Percentiles rank a stretch among this genome's conserved stretches.
Conservation (phyloP, 1,284 basidiomycete genomes). For the Boletus mariae region DNA sequence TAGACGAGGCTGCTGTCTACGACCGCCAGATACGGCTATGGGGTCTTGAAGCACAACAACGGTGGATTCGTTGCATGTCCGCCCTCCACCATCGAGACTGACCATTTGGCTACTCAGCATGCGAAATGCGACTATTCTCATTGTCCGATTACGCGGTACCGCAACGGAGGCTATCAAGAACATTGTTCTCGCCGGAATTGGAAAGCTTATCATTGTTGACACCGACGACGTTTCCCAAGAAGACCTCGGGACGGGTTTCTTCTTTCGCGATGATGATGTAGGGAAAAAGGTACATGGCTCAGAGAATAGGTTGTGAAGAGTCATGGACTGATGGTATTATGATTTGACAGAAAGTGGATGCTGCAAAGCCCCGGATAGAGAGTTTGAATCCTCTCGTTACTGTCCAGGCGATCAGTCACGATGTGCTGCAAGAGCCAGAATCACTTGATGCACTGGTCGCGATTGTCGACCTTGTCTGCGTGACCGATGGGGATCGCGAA, state of each 20-base stretch:
- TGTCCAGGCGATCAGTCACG: constrained; percentile 62
- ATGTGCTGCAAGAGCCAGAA: constrained; percentile 48
- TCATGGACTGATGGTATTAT: constrained; percentile 31
- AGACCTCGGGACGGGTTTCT: constrained; percentile 91
- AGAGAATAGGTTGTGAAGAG: constrained; percentile 28
- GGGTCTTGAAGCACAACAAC: constrained; percentile 96
- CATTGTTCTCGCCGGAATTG: constrained; percentile 76
- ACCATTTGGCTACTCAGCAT: constrained; percentile 55
- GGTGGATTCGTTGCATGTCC: constrained; percentile 45
- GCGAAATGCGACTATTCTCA: constrained; percentile 88
- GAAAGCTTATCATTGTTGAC: constrained; percentile 68
- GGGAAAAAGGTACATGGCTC: constrained; percentile 69
- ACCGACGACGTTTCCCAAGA: constrained; percentile 59
- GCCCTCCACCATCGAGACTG: not conserved
- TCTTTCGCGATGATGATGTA: constrained; percentile 90
- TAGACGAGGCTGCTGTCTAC: constrained; percentile 85
- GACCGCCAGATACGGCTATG: constrained; percentile 97
- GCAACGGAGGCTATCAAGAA: constrained; percentile 99
- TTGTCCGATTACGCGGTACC: constrained; percentile 78
- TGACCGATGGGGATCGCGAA: constrained; percentile 70
- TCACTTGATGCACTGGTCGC: constrained; percentile 58
- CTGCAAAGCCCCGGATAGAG: constrained; percentile 80
- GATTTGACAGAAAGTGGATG: constrained; percentile 69
- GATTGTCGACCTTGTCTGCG: constrained; percentile 77
- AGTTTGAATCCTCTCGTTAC: constrained; percentile 90